A percentile compares a stretch with the other conserved stretches of the same genome.
These are phyloP conservation scores for Ceratobasidium sp. DNA, from an alignment of 1,284 basidiomycete genomes.

Conservation along the genomic window DNA sequence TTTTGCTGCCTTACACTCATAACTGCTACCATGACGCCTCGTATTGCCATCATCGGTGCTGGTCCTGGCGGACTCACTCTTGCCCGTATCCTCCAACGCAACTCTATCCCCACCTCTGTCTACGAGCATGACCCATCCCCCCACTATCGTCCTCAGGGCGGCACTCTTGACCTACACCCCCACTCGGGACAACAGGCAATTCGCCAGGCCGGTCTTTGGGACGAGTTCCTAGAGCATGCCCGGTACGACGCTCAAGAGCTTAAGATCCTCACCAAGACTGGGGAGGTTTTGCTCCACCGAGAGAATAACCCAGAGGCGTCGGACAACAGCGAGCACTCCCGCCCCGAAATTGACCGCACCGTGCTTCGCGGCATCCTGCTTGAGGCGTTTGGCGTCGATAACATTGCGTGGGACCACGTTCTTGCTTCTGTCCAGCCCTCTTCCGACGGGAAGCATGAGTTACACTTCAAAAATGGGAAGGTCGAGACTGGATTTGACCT, in stretches of 20 bases:
- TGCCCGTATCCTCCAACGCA: constrained; percentile 54
- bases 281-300: constrained; percentile 42
- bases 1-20: neutral
- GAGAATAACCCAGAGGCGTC: constrained; percentile 6
- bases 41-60: constrained; percentile 54
- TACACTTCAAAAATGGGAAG: constrained; percentile 47
- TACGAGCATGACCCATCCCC: constrained; percentile 55
- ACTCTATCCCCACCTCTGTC: constrained; percentile 52
- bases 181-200: constrained; percentile 55
- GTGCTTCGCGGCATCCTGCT: constrained; percentile 51
- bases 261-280: constrained; percentile 51
- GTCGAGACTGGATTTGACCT: constrained; percentile 50
- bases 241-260: constrained; percentile 50
- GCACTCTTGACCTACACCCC: constrained; percentile 57
- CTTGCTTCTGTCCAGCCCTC: constrained; percentile 44
- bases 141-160: constrained; percentile 54
- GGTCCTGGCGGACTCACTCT: constrained; percentile 58
- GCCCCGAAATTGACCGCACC: constrained; percentile 53
- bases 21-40: constrained; percentile 26
- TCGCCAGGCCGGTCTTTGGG: constrained; percentile 51
- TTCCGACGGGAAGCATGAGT: constrained; percentile 32
- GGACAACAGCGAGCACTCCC: constrained; percentile 41
- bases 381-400: constrained; percentile 48
- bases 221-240: constrained; percentile 51
- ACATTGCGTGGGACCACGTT: constrained; percentile 51